Evolutionary conservation across 768 basidiomycete genomes (phyloP), one percentile per base, ranked within the genome.

Genomic region (Lyophyllum semitale): DNA sequence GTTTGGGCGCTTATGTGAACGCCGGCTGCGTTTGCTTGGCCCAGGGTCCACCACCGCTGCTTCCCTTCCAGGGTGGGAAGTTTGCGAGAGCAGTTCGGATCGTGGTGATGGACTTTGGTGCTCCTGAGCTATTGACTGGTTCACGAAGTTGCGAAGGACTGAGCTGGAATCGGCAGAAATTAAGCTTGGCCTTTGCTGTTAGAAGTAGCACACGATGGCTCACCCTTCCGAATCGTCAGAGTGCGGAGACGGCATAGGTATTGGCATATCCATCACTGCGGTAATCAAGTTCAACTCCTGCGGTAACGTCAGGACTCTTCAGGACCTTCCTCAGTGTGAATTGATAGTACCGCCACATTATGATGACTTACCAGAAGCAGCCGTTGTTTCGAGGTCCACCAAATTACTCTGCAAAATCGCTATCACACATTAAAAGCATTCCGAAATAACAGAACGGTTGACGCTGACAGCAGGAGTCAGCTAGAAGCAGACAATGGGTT

Each of bases 191-290:
- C 15, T 17, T 20, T 20, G 12, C 18, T 23, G 11, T 9, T 44
- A 22, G 4, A 38, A 30, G 8, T 11, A 7, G 15, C 23, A 22
- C 8, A 20, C 9, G 4, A 23, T n/a, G 4, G n/a, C 53, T 30
- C 32, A 55, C 59, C 47, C 50, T 49, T 49, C 54, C 13, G 47
- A 38, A 17, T 49, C 51, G 27, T 52, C 54, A 48, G 51, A 50
- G 33, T 59, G 33, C 3, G 32, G 47, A 12, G 47, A 54, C 2
- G 32, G 33, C 15, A 20, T 40, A 4, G 38, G 43, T 25, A 23
- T 30, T 30, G 38, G 50, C 20, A 45, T 53, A 15, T 53, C 42
- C 23, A 35, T 35, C 18, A 2, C 33, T 6, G 26, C 15, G 13
- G 35, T 20, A n/a, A 26, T 5, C 12, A 32, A 20, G 8, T 23